Evolutionary conservation across 441 rosid species (phyloP), one percentile per base, ranked within the genome.

Genomic region (Omphalea diandra): DNA sequence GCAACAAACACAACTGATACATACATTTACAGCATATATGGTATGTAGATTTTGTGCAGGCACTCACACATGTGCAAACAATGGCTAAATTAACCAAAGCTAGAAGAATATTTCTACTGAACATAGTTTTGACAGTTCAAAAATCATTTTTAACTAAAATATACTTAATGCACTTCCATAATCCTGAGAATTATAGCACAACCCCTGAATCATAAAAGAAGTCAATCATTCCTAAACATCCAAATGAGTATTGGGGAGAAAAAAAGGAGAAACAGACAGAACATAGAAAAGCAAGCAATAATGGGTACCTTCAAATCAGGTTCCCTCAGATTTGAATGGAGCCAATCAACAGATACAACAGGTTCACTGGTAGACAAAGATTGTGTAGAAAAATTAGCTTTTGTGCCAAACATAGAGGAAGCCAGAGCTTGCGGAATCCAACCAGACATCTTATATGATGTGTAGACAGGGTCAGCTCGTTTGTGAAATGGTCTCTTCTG

Each of bases 291-390:
- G 40, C 22, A 63, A 47, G 63, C 52, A 33, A 68, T 44, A 35
- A 33, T 3, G 66, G 14, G 33, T 79, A 90, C 99, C 96, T 95
- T 95, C 76, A 90, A 10, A 73, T 83, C 86, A 75, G 97, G 79
- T 56, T 78, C 85, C 76, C 73, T 78, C 47, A 88, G 94, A 79
- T 93, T 90, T 14, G 94, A 67, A 65, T 89, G 88, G 63, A 95
- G 97, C 99, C 99, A 90, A 81, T 90, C 97, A 66, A 84, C 97
- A 57, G 97, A 93, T 72, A 90, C 89, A 71, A 89, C 89, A 32
- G 98, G 91, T 46, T 87, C 94, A 59, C 63, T 79, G 50, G 84
- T 74, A 59, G 91, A 75, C 60, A 76, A 36, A 20, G 90, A 78
- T 22, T 80, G 80, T 22, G 86, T 83, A 0, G 88, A 86, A 71